phyloP scores from a whole-genome alignment of 2,329 filamentous ascomycete species.

The Fusarium buharicum region DNA sequence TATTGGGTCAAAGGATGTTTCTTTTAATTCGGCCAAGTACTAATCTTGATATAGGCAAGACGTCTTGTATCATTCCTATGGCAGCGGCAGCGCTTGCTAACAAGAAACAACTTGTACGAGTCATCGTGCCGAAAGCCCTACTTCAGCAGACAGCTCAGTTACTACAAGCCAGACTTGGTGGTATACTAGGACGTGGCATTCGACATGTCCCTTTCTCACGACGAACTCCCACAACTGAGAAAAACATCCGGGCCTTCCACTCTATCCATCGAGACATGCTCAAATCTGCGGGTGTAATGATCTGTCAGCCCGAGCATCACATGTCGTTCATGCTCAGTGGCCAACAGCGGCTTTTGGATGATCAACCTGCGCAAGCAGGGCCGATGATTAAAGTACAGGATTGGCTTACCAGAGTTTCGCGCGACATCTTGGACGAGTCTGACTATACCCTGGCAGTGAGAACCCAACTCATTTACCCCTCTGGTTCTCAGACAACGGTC shows the following conservation, averaged over 20 bases:
- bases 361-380: constrained; percentile 54
- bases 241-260: constrained; percentile 48
- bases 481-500: constrained; percentile 60
- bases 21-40: neutral
- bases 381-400: constrained; percentile 63
- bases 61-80: constrained; percentile 66
- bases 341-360: constrained; percentile 65
- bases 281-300: constrained; percentile 61
- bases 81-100: constrained; percentile 59
- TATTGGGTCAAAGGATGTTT: neutral
- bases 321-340: constrained; percentile 73
- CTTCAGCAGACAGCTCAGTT: constrained; percentile 67
- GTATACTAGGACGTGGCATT: constrained; percentile 63
- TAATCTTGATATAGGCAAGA: constrained; percentile 58
- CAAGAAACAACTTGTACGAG: constrained; percentile 58
- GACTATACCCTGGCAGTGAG: constrained; percentile 66
- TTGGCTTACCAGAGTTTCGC: constrained; percentile 60
- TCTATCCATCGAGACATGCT: constrained; percentile 54
- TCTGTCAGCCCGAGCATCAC: constrained; percentile 71
- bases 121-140: constrained; percentile 68
- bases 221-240: constrained; percentile 49
- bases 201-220: constrained; percentile 69
- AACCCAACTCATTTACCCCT: constrained; percentile 69
- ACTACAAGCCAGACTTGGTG: constrained; percentile 64
- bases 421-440: constrained; percentile 74